phyloP scores from a whole-genome alignment of 179 eudicot genomes.

The Nepenthes alata region DNA sequence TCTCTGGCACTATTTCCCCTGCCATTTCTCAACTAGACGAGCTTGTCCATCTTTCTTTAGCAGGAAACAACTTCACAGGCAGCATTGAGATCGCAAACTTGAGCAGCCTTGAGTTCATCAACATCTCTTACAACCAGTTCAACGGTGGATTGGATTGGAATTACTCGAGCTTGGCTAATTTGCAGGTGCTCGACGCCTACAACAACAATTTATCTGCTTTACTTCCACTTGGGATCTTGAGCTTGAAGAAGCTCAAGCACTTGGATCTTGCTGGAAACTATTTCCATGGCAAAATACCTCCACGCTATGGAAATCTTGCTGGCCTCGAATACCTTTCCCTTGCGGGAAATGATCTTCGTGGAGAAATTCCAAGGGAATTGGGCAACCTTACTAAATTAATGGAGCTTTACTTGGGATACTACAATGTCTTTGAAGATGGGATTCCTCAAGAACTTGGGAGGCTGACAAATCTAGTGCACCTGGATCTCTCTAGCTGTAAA shows the following conservation, averaged over 20 bases:
- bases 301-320: conserved; percentile 33
- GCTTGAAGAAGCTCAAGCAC: conserved; percentile 39
- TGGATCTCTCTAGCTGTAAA: conserved; percentile 58
- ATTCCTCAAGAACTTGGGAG: conserved; percentile 66
- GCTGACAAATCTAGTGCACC: conserved; percentile 42
- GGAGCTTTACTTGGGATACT: conserved; percentile 53
- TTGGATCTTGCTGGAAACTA: conserved; percentile 82
- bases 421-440: conserved; percentile 60
- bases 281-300: conserved; percentile 54
- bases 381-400: conserved; percentile 62
- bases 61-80: conserved; percentile 82
- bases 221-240: conserved; percentile 29
- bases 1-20: conserved; percentile 57
- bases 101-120: conserved; percentile 35
- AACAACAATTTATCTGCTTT: conserved; percentile 54
- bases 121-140: conserved; percentile 61
- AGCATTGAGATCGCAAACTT: conserved; percentile 26
- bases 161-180: conserved; percentile 13
- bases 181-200: conserved; percentile 64
- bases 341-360: conserved; percentile 56
- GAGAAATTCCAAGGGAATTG: conserved; percentile 58
- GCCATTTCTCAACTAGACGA: conserved; percentile 30
- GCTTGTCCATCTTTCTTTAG: conserved; percentile 46
- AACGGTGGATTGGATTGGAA: conserved; percentile 43
- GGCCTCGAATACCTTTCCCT: conserved; percentile 47